Base-by-base conservation (phyloP, 2,329 filamentous ascomycete species). In the Hypoxylon sp. region DNA sequence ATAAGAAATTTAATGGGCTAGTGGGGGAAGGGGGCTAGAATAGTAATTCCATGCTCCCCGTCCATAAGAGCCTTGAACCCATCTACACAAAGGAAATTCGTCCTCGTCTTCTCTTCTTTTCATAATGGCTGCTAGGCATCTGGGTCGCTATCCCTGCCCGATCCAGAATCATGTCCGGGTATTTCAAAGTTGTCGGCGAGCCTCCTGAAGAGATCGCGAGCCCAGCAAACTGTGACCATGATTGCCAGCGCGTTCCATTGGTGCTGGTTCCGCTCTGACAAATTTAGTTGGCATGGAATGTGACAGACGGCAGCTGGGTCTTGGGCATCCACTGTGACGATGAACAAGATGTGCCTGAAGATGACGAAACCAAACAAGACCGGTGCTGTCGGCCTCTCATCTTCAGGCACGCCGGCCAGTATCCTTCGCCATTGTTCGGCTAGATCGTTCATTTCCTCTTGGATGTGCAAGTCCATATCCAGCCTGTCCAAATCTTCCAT, bases 201-300 rank as follows among this genome's bases (percentile, higher is more conserved):
- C 8, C 61, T 55, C 47, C 68, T 63, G 9, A 72, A 70, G 60
- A 66, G 56, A 51, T 78, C 76, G 34, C 76, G 74, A 14, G 75
- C 76, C 74, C 75, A 78, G 37, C 76, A 78, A 23, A 77, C 65
- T 14, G 74, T 76, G 11, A 73, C 73, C 70, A 78, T 70, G 50
- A 78, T 73, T 16, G 74, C 74, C 46, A 77, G 56, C 11, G 76
- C 74, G 27, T 77, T 77, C 76, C 76, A 78, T 48, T 76, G 74
- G 16, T 75, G 70, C 57, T 77, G 75, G 41, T 71, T 75, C 27
- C 57, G 58, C 58, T 76, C 74, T 19, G 70, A 73, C 68, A 78
- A 72, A 52, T 76, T 74, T 12, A 76, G 66, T 46, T 72, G 71
- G 50, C 72, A 73, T 6, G 74, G 70, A 12, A 75, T 71, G 27